Evolutionary conservation across 148 eudicot genomes (phyloP).

Genomic region (Salicornia ramosissima): DNA sequence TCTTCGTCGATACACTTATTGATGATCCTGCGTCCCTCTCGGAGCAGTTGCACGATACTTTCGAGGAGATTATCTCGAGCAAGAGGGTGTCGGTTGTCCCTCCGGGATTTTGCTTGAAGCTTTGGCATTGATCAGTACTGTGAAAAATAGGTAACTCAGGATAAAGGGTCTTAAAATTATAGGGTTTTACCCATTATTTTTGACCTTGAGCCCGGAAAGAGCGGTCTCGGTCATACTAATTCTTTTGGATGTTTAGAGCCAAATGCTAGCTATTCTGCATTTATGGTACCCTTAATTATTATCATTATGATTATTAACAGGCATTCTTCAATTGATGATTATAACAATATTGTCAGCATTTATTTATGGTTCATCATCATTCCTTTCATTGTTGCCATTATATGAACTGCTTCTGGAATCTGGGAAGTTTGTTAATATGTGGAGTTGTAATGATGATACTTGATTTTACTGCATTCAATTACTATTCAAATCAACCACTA

Average conservation of each 20-base stretch:
- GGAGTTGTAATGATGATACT: no score
- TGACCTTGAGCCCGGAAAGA: slow-evolving; percentile 18
- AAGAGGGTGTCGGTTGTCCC: slow-evolving; percentile 41
- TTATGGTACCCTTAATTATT: background rate
- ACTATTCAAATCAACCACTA: no score
- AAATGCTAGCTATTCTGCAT: slow-evolving; percentile 18
- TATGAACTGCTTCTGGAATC: no score
- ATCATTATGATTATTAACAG: slow-evolving; percentile 22
- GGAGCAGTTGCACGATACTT: slow-evolving; percentile 77
- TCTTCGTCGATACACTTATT: slow-evolving; percentile 53
- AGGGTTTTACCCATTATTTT: slow-evolving; percentile 21
- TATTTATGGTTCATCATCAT: slow-evolving; percentile 3
- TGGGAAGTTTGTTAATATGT: no score
- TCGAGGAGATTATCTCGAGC: slow-evolving; percentile 54
- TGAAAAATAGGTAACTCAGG: background rate
- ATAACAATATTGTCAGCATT: slow-evolving; percentile 9
- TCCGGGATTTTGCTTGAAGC: slow-evolving; percentile 69
- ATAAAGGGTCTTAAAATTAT: background rate
- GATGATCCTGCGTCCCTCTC: slow-evolving; percentile 72
- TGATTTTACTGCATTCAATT: background rate
- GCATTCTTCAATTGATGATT: slow-evolving; percentile 21
- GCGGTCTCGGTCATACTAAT: slow-evolving; percentile 22
- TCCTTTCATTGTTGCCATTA: background rate
- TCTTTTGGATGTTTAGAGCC: slow-evolving; percentile 18
- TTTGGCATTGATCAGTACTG: slow-evolving; percentile 56